Base-by-base conservation (phyloP, 192 early-diverging fungal species). In the Pilobolus umbonatus region DNA sequence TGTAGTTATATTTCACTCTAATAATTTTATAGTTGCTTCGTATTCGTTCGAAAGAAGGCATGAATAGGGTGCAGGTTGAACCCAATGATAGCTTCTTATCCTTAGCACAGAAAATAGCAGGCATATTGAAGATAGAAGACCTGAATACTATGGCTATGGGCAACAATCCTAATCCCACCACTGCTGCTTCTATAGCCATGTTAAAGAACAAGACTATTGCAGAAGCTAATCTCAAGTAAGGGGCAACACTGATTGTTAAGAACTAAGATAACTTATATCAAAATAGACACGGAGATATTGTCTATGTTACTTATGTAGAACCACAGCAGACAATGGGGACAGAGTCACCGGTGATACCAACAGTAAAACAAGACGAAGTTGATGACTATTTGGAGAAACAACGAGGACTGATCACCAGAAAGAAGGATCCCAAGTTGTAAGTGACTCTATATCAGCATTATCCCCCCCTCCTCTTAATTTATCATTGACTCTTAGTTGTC, bases 351-450 rank as follows among this genome's bases (percentile, higher is more conserved):
- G 8, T 53, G 19, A 63, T 47, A 11, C 43, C 60, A 0, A 48
- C 55, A 9, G 68, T 80, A 5, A 58, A 68, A 47, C 86, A 90
- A 72, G 86, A 92, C 45, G 66, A 83, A 1, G 83, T 98, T 0
- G 96, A 98, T 65, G 79, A 82, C 46, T 68, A 77, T 55, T 70
- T 98, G 32, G 89, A 90, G 44, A 90, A 88, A 44, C 81, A 88
- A 55, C 75, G 82, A 34, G 96, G 96, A 22, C 73, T 87, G 24
- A 95, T 98, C 55, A 83, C 81, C 60, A 83, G 96, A 19, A 61
- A 65, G 35, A 81, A 85, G 45, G 89, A 96, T 73, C 59, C 77
- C 7, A 86, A 78, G 46, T 91, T 97, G 88, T 96, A 82, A 62
- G 76, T 66, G 2, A 2, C 15, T 22, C 25, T 9, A 61, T 49